Base-by-base conservation (phyloP, 805 yeast species). In the Zygosaccharomyces rouxii region DNA sequence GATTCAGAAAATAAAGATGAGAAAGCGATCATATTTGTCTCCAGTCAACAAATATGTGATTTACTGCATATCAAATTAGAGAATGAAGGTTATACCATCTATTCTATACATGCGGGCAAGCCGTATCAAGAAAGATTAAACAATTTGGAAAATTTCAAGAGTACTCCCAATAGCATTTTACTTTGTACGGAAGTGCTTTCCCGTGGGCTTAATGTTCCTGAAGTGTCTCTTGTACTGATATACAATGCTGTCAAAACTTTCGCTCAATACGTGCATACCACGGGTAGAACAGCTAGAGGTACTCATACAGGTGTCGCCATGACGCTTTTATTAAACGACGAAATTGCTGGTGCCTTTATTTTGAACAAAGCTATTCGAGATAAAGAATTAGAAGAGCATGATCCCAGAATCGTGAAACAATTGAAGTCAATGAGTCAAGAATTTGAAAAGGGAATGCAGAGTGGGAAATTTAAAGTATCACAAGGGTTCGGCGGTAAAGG, bases 401-500 rank as follows among this genome's bases (percentile, higher is more conserved):
- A 53, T 7, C 81, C 86, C 1, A 69, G 68, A 1, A 73, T 75
- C 23, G 69, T 86, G 2, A 47, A 64, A 14, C 35, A 31, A 9
- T 43, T 70, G 38, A 63, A 60, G 30, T 63, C 63, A 11, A 72
- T 89, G 62, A 81, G 86, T 0, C 66, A 71, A 3, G 58, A 67
- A 35, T 89, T 86, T 63, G 68, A 78, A 48, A 72, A 68, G 11
- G 87, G 84, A 48, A 73, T 87, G 51, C 80, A 81, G 53, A 62
- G 71, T 1, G 96, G 95, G 0, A 81, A 83, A 46, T 83, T 75
- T 60, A 78, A 75, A 56, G 73, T 78, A 49, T 76, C 79, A 22
- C 78, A 80, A 47, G 99, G 99, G 0, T 94, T 89, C 70, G 95
- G 97, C 3, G 99, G 99, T 18, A 84, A 86, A 55, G 98, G 98